Percentiles rank a stretch among this genome's conserved stretches.
Conservation (phyloP, 164 flowering plant genomes). For the Vitis rupestris region DNA sequence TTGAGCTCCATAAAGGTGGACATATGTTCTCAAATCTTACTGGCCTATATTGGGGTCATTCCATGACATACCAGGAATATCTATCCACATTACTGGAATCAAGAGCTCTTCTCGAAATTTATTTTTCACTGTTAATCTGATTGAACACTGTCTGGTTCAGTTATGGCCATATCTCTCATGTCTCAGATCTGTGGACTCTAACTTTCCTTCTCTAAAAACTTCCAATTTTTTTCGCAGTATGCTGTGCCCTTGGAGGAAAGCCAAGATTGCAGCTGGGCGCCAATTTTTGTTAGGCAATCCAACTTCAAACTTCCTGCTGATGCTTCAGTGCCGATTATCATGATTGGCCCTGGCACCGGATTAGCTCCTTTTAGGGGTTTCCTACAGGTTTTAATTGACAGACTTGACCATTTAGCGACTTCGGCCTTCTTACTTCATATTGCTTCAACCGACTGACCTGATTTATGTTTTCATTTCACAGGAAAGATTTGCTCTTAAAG, state of each 20-base stretch:
- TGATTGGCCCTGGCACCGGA: conserved; percentile 99
- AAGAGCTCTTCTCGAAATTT: neutral
- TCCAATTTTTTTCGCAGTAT: conserved; percentile 43
- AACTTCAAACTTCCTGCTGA: conserved; percentile 90
- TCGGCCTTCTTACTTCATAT: neutral
- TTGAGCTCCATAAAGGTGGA: neutral
- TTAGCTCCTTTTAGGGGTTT: conserved; percentile 99
- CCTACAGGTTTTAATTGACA: conserved; percentile 61
- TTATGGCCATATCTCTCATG: no score
- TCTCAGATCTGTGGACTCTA: neutral
- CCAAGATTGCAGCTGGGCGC: conserved; percentile 77
- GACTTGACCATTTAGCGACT: neutral
- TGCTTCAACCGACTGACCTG: neutral
- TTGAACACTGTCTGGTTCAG: neutral
- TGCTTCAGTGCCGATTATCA: conserved; percentile 73
- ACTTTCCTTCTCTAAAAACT: neutral
- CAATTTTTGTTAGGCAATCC: conserved; percentile 84
- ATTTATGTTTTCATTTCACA: conserved; percentile 24
- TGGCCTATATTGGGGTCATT: neutral
- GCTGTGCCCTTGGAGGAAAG: conserved; percentile 67
- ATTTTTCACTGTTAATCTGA: neutral
- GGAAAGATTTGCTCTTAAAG: conserved; percentile 86
- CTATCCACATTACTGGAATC: neutral
- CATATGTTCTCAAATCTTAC: neutral
- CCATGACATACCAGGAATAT: no score